phyloP scores from a whole-genome alignment of 2,329 filamentous ascomycete genomes.

The Furcasterigmium furcatum region DNA sequence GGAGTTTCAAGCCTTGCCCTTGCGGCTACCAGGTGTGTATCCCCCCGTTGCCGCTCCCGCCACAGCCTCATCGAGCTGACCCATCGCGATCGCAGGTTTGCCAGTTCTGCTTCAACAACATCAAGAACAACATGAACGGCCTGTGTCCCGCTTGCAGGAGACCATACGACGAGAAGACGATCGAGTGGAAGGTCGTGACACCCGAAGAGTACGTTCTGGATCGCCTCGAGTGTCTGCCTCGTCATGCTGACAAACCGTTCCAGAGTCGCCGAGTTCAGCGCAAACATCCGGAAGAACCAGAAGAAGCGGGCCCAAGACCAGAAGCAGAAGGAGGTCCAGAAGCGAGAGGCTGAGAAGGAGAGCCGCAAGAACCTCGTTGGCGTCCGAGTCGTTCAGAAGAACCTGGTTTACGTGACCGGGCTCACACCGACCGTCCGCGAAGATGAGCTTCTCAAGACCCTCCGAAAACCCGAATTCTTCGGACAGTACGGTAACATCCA shows the following conservation, averaged over 20 bases:
- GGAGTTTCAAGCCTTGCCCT: conserved; percentile 94
- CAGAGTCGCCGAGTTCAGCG: conserved; percentile 71
- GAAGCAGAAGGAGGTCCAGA: conserved; percentile 92
- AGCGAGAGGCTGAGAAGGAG: conserved; percentile 91
- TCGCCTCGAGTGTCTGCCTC: neutral
- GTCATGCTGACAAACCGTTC: conserved; percentile 17
- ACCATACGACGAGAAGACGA: conserved; percentile 94
- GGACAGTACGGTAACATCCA: conserved; percentile 98
- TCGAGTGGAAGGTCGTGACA: conserved; percentile 94
- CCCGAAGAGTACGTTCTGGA: conserved; percentile 76
- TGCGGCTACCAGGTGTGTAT: conserved; percentile 89
- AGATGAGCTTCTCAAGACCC: conserved; percentile 84
- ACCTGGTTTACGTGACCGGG: conserved; percentile 96
- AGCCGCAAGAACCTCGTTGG: conserved; percentile 95
- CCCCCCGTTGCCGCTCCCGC: neutral
- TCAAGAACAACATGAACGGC: conserved; percentile 96
- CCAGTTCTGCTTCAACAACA: conserved; percentile 99
- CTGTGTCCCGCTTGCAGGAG: conserved; percentile 95
- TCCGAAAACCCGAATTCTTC: conserved; percentile 90
- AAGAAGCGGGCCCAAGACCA: conserved; percentile 82
- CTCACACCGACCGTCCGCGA: conserved; percentile 89
- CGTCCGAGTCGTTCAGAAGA: conserved; percentile 95
- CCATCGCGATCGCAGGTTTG: conserved; percentile 67
- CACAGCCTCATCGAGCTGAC: conserved; percentile 6
- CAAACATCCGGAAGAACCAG: conserved; percentile 82